Evolutionary conservation across 106 monocot species (phyloP), one percentile per base, ranked within the genome.

Genomic region (Agapanthus africanus): DNA sequence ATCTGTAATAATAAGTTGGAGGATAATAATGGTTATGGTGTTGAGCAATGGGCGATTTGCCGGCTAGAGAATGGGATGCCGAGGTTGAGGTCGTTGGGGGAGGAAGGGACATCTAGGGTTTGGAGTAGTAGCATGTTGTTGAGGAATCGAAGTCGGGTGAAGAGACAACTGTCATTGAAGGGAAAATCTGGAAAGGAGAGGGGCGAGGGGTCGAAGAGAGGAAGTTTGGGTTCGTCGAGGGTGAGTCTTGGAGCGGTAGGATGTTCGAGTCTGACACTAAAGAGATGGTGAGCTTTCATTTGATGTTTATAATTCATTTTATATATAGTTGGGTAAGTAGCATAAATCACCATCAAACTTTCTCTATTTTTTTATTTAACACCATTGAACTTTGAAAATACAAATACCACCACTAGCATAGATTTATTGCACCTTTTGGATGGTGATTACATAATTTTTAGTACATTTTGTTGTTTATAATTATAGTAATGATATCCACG

Each of bases 91-190:
- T 63, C 81, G 15, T 69, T 79, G 31, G 81, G 69, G 33, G 81
- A 59, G 26, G 79, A 84, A 56, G 83, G 87, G 8, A 26, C 77
- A 52, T 88, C 87, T 2, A 81, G 84, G 32, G 67, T 73, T 34
- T 88, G 87, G 84, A 78, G 65, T 37, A 76, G 54, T 25, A 70
- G 50, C 6, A 18, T 69, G 38, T 10, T 76, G 13, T 14, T 74
- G 28, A 49, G 47, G 37, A 75, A 54, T 21, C 41, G 54, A 14
- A 74, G 52, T 19, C 71, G 63, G 1, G 41, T 71, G 14, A 80
- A 79, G 69, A 66, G 66, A 7, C 73, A 84, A 54, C 66, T 80
- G 0, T 73, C 80, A 1, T 46, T 74, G 31, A 77, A 84, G 66
- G 76, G 68, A 23, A 50, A 34, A 33, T 54, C 62, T 11, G 51